Evolutionary conservation across 805 yeast genomes (phyloP), one percentile per base, ranked within the genome.

Genomic region (Tetrapisispora phaffii): DNA sequence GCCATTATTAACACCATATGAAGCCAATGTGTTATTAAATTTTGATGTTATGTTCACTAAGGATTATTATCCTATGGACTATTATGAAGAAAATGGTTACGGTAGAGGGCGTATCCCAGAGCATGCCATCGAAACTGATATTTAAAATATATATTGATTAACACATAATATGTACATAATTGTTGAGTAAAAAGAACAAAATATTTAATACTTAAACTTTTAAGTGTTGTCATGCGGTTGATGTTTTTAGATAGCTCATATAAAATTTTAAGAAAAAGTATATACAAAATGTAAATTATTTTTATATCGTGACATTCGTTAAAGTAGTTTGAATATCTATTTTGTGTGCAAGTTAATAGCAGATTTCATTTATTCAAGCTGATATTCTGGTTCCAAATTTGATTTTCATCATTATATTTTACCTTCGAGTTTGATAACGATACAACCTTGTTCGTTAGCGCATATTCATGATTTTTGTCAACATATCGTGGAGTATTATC

Each of bases 1-100:
- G 58, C 98, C 98, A 0, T 67, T 93, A 36, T 66, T 93, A 47
- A 90, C 98, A 0, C 98, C 98, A 0, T 93, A 93, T 60, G 98
- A 93, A 60, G 87, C 96, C 0, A 87, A 85, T 86, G 95, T 89
- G 5, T 75, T 88, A 74, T 63, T 93, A 53, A 82, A 77, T 7
- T 73, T 80, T 39, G 97, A 88, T 56, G 67, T 67, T 32, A 72
- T 69, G 64, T 85, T 93, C 77, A 68, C 64, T 39, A 75, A 74
- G 34, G 70, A 70, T 1, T 80, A 73, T 46, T 93, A 93, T 59
- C 97, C 97, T 9, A 93, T 93, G 98, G 97, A 93, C 61, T 93
- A 90, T 61, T 93, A 93, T 59, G 79, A 82, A 7, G 75, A 76
- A 53, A 85, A 87, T 42, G 97, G 98, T 1, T 89, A 88, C 57